These are phyloP conservation scores for Carex cristatella DNA, from an alignment of 176 grass and related monocot species.

Conservation along the genomic window DNA sequence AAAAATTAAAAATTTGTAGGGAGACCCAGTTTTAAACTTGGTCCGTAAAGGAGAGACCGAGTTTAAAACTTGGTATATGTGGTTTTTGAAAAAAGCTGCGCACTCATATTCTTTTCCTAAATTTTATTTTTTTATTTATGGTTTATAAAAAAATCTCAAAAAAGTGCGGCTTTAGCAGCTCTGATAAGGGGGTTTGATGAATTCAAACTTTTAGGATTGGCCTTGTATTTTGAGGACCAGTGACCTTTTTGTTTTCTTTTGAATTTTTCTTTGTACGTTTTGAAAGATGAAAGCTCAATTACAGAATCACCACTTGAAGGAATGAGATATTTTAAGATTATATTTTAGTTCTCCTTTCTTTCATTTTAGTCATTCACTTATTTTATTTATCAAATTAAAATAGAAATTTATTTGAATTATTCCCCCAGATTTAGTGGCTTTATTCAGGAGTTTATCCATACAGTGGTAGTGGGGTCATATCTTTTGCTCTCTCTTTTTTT, in stretches of 20 bases:
- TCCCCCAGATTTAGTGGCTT: not conserved
- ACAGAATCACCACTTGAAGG: not conserved
- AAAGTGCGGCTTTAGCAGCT: not conserved
- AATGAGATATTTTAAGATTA: not conserved
- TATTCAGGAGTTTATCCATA: not conserved
- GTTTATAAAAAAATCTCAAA: not conserved
- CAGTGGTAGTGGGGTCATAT: not conserved
- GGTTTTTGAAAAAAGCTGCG: too few species aligned
- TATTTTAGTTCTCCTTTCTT: not conserved
- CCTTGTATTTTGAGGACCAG: not conserved
- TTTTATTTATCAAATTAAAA: not conserved
- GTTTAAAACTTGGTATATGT: too few species aligned
- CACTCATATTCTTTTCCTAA: too few species aligned
- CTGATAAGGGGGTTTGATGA: not conserved
- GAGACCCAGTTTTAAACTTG: too few species aligned
- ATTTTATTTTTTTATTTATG: too few species aligned
- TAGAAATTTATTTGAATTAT: not conserved
- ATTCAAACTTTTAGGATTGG: constrained; percentile 8
- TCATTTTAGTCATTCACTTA: not conserved
- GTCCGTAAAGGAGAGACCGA: too few species aligned
- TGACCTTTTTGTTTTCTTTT: not conserved
- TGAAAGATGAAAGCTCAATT: not conserved
- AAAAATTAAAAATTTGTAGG: too few species aligned
- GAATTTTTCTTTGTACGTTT: not conserved
- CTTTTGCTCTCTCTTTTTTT: not conserved